Evolutionary conservation across 768 basidiomycete species (phyloP).

Genomic region (Leccinum variicolor): DNA sequence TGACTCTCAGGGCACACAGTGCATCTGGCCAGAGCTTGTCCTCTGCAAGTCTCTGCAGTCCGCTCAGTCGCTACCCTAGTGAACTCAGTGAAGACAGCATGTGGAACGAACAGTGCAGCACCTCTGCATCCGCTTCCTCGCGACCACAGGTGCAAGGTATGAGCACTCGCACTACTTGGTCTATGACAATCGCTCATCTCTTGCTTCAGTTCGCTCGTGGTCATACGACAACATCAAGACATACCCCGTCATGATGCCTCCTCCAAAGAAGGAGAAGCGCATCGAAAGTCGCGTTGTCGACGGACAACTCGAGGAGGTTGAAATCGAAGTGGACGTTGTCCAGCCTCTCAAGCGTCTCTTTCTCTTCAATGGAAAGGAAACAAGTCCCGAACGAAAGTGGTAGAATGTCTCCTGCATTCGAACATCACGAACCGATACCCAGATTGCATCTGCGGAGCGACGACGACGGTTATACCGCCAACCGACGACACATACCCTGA

Average conservation of each 20-base stretch:
- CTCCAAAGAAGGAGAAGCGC: constrained; percentile 51
- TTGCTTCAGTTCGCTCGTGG: constrained; percentile 60
- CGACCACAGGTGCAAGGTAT: constrained; percentile 54
- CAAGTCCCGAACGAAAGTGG: constrained; percentile 25
- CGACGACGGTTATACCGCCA: constrained; percentile 32
- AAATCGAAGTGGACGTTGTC: constrained; percentile 51
- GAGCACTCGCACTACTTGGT: constrained; percentile 14
- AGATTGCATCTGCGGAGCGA: constrained; percentile 23
- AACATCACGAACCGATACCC: constrained; percentile 28
- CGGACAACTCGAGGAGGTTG: constrained; percentile 50
- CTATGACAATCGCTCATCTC: constrained; percentile 5
- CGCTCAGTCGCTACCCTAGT: constrained; percentile 39
- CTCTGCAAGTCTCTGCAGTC: constrained; percentile 31
- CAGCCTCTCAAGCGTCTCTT: constrained; percentile 64
- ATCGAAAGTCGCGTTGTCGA: constrained; percentile 47
- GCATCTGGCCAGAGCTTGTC: constrained; percentile 33
- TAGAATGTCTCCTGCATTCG: constrained; percentile 17
- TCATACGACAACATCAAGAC: constrained; percentile 72
- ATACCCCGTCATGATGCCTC: constrained; percentile 53
- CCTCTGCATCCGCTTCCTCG: constrained; percentile 20
- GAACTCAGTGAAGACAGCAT: constrained; percentile 36
- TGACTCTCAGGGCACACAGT: constrained; percentile 33
- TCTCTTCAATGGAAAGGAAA: constrained; percentile 55
- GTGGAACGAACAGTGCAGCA: constrained; percentile 25
- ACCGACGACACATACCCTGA: constrained; percentile 35